Evolutionary conservation across 352 stramenopile genomes (phyloP), one percentile per base, ranked within the genome.

Genomic region (Phytophthora uliginosa): DNA sequence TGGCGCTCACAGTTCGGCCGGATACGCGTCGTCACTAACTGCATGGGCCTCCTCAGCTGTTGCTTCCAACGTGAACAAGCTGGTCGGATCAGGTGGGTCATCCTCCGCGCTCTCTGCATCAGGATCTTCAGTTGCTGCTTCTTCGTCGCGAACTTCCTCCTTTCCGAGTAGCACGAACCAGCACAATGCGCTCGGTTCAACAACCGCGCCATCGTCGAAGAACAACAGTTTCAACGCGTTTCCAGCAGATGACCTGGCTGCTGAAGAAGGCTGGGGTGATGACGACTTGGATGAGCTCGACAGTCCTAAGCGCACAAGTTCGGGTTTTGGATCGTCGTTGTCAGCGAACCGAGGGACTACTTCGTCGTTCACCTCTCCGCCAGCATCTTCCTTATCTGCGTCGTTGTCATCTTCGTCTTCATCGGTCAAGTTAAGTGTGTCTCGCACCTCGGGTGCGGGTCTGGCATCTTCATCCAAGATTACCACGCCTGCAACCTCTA

Each of bases 41-140:
- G 90, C 86, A n/a, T 95, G 88, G 88, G 88, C 88, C 10, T 82
- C 88, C 1, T 93, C 88, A 0, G 82, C 83, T 34, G 86, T 95
- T 54, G 74, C 65, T 6, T 89, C 86, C 7, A 93, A 92, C 48
- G 86, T 93, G 45, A 79, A 81, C 48, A 91, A 91, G 71, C 81
- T 92, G 18, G 85, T 92, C 13, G 83, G 81, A n/a, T 74, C 69
- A 22, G 83, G 65, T 15, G 67, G 77, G 2, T 79, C 64, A 13
- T 75, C 74, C 13, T 70, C 77, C 28, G 26, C 63, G 18, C 60
- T 78, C 1, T 71, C 78, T 51, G 50, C 74, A 33, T 48, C 61
- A 47, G 53, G 28, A 26, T 36, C 54, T 38, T 66, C 66, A 13
- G 34, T 42, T 54, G 36, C 50, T 28, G 62, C 68, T 40, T 28